phyloP scores from a whole-genome alignment of 1,284 basidiomycete genomes.

The Abortiporus biennis region DNA sequence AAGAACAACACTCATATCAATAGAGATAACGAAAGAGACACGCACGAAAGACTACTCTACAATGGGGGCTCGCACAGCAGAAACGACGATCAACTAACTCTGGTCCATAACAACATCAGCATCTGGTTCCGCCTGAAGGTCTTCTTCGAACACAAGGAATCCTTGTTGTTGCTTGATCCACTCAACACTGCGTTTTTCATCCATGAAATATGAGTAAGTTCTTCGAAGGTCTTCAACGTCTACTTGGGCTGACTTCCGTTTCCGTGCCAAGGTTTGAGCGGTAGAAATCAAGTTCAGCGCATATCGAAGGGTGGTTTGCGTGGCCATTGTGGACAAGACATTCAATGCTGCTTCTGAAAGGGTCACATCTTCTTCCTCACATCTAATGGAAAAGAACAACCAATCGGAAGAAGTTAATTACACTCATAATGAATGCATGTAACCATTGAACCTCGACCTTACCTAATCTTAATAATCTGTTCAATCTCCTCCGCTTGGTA shows the following conservation, averaged over 20 bases:
- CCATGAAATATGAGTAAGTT: conserved; percentile 89
- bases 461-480: conserved; percentile 92
- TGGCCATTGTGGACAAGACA: conserved; percentile 82
- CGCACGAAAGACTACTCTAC: conserved; percentile 4
- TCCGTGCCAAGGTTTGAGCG: conserved; percentile 76
- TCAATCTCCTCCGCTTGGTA: conserved; percentile 83
- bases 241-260: conserved; percentile 73
- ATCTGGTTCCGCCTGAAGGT: conserved; percentile 26
- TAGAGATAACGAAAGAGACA: not conserved
- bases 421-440: not conserved
- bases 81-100: too few relatives aligned
- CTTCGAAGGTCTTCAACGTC: conserved; percentile 81
- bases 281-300: conserved; percentile 92
- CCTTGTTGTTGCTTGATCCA: conserved; percentile 89
- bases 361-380: conserved; percentile 95
- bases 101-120: conserved; percentile 26
- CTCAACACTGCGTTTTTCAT: conserved; percentile 91
- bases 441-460: too few relatives aligned
- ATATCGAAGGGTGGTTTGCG: conserved; percentile 84
- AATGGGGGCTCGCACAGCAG: too few relatives aligned
- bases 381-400: conserved; percentile 38
- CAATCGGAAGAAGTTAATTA: not conserved
- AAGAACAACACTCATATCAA: not conserved
- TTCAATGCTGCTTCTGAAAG: conserved; percentile 70
- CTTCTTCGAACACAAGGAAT: conserved; percentile 66